phyloP scores from a whole-genome alignment of 2,329 filamentous ascomycete genomes.

The Ceratocystis destructans region DNA sequence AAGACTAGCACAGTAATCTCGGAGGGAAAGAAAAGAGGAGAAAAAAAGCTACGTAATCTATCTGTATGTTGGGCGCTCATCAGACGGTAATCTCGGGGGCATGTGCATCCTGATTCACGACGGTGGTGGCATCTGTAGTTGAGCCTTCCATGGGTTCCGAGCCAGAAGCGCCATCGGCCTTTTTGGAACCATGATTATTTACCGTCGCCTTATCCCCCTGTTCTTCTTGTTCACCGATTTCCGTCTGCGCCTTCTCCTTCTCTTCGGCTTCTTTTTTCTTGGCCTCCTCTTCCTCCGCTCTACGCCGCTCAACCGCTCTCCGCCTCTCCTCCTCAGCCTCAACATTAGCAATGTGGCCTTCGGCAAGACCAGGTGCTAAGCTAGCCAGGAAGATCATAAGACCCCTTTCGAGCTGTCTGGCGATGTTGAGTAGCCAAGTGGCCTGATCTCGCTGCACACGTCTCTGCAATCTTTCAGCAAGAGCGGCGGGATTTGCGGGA shows the following conservation, averaged over 20 bases:
- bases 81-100: neutral
- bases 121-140: neutral
- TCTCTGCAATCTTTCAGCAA: slow-evolving; percentile 41
- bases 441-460: slow-evolving; percentile 33
- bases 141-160: neutral
- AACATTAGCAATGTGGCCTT: slow-evolving; percentile 48
- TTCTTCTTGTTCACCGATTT: neutral
- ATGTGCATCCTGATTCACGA: slow-evolving; percentile 2
- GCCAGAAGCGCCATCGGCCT: neutral
- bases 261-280: slow-evolving; percentile 19
- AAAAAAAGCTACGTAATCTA: no score
- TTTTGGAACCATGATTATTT: neutral
- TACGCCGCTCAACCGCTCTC: slow-evolving; percentile 29
- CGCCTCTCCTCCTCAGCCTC: slow-evolving; percentile 39
- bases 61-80: neutral
- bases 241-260: neutral
- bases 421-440: slow-evolving; percentile 37
- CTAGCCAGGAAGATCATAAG: slow-evolving; percentile 51
- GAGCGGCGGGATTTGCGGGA: slow-evolving; percentile 31
- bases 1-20: neutral
- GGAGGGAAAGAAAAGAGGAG: no score
- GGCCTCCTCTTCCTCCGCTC: slow-evolving; percentile 22
- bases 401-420: slow-evolving; percentile 36
- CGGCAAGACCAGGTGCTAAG: slow-evolving; percentile 50
- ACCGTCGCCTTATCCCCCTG: neutral